A percentile compares a stretch with the other conserved stretches of the same genome.
Evolutionary conservation across 805 yeast species (phyloP).

Genomic region (Hanseniaspora lindneri): DNA sequence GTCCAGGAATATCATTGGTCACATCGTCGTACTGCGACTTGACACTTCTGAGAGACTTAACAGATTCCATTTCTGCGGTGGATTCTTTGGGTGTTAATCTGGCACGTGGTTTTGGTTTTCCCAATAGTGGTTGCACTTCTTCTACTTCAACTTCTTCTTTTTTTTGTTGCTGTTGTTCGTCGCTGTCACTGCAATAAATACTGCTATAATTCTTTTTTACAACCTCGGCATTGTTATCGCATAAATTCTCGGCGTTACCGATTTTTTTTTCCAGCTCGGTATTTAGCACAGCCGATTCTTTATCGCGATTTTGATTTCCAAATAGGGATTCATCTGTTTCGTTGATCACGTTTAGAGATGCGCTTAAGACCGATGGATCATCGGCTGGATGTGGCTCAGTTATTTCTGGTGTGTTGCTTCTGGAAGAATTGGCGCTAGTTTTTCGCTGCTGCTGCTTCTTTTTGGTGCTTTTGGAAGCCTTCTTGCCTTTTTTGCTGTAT

Average conservation of each 20-base stretch:
- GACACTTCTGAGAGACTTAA: constrained; percentile 4
- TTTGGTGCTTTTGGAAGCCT: constrained; percentile 1
- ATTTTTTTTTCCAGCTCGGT: not conserved
- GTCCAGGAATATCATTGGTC: constrained; percentile 28
- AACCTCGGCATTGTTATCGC: not conserved
- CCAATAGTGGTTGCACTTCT: not conserved
- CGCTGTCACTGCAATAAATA: too few species aligned
- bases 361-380: not conserved
- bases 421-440: not conserved
- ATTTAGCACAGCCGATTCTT: not conserved
- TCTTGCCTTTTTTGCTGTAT: constrained; percentile 1
- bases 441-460: constrained; percentile 2
- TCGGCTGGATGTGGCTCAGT: not conserved
- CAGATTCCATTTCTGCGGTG: constrained; percentile 6
- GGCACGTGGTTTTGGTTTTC: too few species aligned
- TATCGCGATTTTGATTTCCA: not conserved
- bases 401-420: not conserved
- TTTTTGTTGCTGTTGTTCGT: too few species aligned
- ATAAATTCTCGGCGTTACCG: not conserved
- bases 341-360: too few species aligned
- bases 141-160: not conserved
- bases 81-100: too few species aligned
- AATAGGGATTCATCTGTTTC: too few species aligned
- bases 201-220: not conserved
- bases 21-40: constrained; percentile 25